Conservation (phyloP, 139 green algal species). For the Ettlia oleoabundans region DNA sequence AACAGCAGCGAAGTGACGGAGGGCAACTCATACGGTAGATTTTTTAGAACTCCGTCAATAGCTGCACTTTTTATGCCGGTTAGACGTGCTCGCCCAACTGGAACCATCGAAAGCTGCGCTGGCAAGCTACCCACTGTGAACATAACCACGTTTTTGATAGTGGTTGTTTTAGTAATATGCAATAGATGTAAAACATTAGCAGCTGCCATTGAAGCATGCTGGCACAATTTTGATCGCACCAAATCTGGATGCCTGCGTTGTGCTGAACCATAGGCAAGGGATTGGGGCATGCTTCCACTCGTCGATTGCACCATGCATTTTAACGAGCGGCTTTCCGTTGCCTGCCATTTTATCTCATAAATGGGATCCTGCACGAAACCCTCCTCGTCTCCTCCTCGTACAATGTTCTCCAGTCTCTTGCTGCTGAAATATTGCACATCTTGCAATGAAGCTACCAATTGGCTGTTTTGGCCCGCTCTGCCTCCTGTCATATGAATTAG, state of each 20-base stretch:
- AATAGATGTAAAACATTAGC: not conserved
- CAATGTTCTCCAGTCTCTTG: too few relatives aligned
- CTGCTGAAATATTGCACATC: not conserved
- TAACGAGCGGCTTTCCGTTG: not conserved
- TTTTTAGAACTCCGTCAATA: not conserved
- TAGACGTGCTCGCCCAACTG: too few relatives aligned
- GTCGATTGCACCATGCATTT: not conserved
- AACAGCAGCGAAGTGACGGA: not conserved
- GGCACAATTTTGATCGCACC: not conserved
- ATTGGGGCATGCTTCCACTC: not conserved
- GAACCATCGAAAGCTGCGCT: not conserved
- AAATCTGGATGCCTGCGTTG: not conserved
- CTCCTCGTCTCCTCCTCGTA: not conserved
- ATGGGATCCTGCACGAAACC: not conserved
- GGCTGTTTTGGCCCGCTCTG: too few relatives aligned
- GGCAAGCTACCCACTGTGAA: not conserved
- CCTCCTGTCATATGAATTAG: too few relatives aligned
- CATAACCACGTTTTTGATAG: not conserved
- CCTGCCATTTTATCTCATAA: constrained; percentile 12
- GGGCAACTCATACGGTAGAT: not conserved
- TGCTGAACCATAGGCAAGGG: too few relatives aligned
- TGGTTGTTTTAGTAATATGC: not conserved
- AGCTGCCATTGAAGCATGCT: not conserved
- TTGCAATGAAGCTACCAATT: too few relatives aligned
- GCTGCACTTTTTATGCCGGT: not conserved